A percentile compares a stretch with the other conserved stretches of the same genome.
phyloP scores from a whole-genome alignment of 345 rosid species.

The Eucalyptus rudis region DNA sequence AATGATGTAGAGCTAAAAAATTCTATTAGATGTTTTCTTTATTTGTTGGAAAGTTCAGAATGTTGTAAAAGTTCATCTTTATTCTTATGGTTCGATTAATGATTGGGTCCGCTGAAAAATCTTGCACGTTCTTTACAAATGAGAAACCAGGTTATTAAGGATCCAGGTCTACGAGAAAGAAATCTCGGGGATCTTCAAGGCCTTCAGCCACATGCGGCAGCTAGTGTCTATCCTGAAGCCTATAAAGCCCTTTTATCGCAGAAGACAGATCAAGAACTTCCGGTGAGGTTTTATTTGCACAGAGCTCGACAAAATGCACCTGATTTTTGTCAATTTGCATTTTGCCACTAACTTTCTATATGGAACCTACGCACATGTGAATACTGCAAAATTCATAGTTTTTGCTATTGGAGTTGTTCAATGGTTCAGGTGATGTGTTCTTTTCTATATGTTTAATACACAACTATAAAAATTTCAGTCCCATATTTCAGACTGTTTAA shows the following conservation, averaged over 20 bases:
- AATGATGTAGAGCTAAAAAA: background rate
- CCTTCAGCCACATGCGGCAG: background rate
- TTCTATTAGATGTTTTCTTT: background rate
- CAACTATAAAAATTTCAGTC: background rate
- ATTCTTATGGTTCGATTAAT: background rate
- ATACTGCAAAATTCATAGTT: background rate
- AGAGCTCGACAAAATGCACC: background rate
- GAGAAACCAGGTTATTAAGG: background rate
- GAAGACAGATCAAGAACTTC: conserved; percentile 49
- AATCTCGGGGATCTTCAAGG: background rate
- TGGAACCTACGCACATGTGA: background rate
- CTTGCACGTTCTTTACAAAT: background rate
- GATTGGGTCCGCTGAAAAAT: background rate
- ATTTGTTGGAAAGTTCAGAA: background rate
- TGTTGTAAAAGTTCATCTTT: background rate
- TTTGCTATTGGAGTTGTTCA: background rate
- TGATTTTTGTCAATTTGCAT: background rate
- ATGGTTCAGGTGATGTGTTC: background rate
- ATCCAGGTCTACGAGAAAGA: background rate
- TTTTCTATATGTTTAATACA: background rate
- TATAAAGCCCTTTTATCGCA: conserved; percentile 47
- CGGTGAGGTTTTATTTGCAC: conserved; percentile 25
- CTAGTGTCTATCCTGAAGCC: conserved; percentile 18
- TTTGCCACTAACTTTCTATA: background rate
- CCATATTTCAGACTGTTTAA: background rate